Evolutionary conservation across 2,329 filamentous ascomycete species (phyloP).

Genomic region (Exophiala aquamarina): DNA sequence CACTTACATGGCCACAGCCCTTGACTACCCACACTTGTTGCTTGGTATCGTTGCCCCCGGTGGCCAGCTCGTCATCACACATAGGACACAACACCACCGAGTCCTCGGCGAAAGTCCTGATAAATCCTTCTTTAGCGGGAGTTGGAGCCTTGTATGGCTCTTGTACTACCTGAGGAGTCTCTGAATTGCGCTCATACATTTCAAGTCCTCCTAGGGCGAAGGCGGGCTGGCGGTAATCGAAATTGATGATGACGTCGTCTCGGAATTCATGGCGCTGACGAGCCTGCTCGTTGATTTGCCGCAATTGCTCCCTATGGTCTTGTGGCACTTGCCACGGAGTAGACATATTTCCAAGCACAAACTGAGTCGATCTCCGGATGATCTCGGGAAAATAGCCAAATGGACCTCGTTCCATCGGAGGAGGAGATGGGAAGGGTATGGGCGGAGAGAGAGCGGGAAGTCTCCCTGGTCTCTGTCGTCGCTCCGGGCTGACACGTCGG

Average conservation of each 20-base stretch:
- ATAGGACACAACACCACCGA: conserved; percentile 79
- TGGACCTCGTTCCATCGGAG: conserved; percentile 13
- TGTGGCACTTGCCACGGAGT: no score
- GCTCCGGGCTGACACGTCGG: conserved; percentile 2
- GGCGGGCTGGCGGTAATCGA: conserved; percentile 43
- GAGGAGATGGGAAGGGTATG: conserved; percentile 17
- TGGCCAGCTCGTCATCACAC: conserved; percentile 80
- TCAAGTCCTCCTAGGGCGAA: conserved; percentile 38
- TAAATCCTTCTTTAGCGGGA: conserved; percentile 74
- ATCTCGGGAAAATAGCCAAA: conserved; percentile 14
- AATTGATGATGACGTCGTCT: conserved; percentile 21
- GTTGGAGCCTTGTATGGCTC: conserved; percentile 60
- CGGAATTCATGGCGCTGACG: not conserved
- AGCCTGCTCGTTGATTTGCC: no score
- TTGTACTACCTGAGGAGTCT: conserved; percentile 23
- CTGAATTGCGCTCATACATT: conserved; percentile 22
- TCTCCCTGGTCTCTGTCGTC: conserved; percentile 25
- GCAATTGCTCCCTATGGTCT: not conserved
- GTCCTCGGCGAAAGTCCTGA: conserved; percentile 70
- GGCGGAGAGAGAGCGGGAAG: conserved; percentile 27
- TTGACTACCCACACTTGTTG: conserved; percentile 92
- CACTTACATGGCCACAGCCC: conserved; percentile 82
- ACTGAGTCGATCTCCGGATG: conserved; percentile 15
- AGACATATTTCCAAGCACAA: conserved; percentile 18
- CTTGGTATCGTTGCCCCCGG: conserved; percentile 65